Conservation (phyloP, 352 stramenopile genomes). For the Phytophthora pisi region DNA sequence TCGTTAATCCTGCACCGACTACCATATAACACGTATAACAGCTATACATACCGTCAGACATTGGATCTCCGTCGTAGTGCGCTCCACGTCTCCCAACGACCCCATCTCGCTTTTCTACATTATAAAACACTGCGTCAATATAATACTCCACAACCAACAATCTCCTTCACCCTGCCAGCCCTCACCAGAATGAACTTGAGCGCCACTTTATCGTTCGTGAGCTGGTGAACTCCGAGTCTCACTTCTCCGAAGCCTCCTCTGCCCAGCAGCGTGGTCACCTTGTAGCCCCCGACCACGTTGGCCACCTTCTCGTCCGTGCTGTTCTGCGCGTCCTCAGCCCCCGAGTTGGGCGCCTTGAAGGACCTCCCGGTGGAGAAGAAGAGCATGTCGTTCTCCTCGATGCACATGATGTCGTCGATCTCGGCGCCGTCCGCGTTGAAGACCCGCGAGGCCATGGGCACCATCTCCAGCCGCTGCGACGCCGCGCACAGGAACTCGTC, state of each 20-base stretch:
- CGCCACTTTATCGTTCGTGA: constrained; percentile 87
- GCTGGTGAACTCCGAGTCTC: constrained; percentile 75
- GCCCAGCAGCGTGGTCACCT: constrained; percentile 77
- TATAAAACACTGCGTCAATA: neutral
- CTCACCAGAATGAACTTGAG: constrained; percentile 87
- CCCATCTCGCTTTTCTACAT: constrained; percentile 86
- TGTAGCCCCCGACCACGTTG: constrained; percentile 83
- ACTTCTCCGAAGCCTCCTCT: constrained; percentile 85
- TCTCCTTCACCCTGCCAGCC: neutral
- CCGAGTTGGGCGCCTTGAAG: constrained; percentile 74
- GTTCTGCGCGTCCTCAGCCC: constrained; percentile 47
- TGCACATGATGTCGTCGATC: constrained; percentile 91
- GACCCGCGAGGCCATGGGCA: constrained; percentile 78
- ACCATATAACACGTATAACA: neutral
- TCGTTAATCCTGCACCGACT: neutral
- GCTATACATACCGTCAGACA: constrained; percentile 55
- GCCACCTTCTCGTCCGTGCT: constrained; percentile 57
- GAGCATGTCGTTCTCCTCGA: constrained; percentile 91
- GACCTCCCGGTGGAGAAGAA: constrained; percentile 86
- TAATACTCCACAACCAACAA: neutral
- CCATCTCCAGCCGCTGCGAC: constrained; percentile 83
- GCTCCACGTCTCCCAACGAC: constrained; percentile 85
- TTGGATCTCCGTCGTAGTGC: constrained; percentile 88
- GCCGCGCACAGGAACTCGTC: constrained; percentile 86
- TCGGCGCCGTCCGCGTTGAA: constrained; percentile 88